Percentiles rank a stretch among this genome's conserved stretches.
Conservation (phyloP, 305 asterid species). For the Solanum hybrid region DNA sequence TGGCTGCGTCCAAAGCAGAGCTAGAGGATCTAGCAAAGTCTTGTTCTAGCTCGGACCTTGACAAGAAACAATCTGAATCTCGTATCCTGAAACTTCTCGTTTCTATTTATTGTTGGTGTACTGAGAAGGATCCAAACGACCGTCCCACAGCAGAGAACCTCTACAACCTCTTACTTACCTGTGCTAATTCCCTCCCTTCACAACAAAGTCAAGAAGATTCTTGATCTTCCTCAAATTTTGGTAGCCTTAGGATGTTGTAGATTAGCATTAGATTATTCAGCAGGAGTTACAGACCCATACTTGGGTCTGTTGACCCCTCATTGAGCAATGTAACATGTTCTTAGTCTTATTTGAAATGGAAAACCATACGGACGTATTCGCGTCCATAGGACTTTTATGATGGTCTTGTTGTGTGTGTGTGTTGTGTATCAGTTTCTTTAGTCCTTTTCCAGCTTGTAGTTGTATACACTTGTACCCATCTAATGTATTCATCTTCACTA, state of each 20-base stretch:
- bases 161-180: slow-evolving; percentile 31
- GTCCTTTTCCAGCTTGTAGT: background rate
- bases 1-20: slow-evolving; percentile 22
- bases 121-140: slow-evolving; percentile 54
- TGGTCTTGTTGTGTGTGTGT: background rate
- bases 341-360: background rate
- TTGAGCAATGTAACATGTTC: slow-evolving; percentile 1
- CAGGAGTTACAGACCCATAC: background rate
- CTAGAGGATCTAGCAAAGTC: slow-evolving; percentile 12
- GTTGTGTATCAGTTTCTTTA: background rate
- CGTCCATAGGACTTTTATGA: background rate
- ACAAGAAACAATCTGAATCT: slow-evolving; percentile 29
- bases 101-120: slow-evolving; percentile 47
- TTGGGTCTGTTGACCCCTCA: background rate
- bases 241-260: slow-evolving; percentile 20
- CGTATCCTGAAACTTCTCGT: slow-evolving; percentile 38
- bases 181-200: slow-evolving; percentile 23
- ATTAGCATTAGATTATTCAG: slow-evolving; percentile 5
- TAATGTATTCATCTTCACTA: background rate
- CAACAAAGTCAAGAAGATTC: slow-evolving; percentile 22
- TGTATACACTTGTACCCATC: background rate
- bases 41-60: background rate
- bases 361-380: background rate
- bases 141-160: slow-evolving; percentile 65
- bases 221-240: slow-evolving; percentile 23